phyloP scores from a whole-genome alignment of 192 early-diverging fungal species.

The Jimgerdemannia lactiflua region DNA sequence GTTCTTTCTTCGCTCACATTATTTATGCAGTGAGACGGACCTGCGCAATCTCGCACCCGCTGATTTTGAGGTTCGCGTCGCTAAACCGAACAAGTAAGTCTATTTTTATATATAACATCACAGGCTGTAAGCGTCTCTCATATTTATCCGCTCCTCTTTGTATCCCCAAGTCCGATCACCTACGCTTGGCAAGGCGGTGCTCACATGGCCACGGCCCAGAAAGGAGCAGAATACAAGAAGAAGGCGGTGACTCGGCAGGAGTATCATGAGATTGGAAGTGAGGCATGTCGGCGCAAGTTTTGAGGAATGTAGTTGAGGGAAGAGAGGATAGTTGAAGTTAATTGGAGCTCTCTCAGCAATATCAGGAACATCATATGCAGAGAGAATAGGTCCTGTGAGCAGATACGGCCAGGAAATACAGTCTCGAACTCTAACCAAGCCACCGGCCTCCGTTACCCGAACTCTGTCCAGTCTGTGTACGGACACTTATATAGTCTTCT shows the following conservation, averaged over 20 bases:
- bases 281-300: slow-evolving; percentile 51
- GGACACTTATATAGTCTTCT: too few relatives aligned
- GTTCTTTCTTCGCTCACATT: not conserved
- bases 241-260: slow-evolving; percentile 56
- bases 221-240: slow-evolving; percentile 41
- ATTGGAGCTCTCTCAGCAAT: not conserved
- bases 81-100: slow-evolving; percentile 57
- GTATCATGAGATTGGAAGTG: slow-evolving; percentile 60
- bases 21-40: slow-evolving; percentile 37
- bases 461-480: too few relatives aligned
- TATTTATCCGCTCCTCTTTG: slow-evolving; percentile 4
- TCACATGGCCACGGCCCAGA: slow-evolving; percentile 35
- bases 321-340: not conserved
- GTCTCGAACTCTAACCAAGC: too few relatives aligned
- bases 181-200: slow-evolving; percentile 59
- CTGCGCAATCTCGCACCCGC: slow-evolving; percentile 51
- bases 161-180: slow-evolving; percentile 41
- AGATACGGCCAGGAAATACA: too few relatives aligned
- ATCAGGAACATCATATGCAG: too few relatives aligned
- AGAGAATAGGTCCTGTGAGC: too few relatives aligned
- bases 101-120: not conserved
- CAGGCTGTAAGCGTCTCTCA: not conserved
- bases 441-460: too few relatives aligned
- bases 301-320: slow-evolving; percentile 10
- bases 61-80: slow-evolving; percentile 54